Base-by-base conservation (phyloP, 2,329 filamentous ascomycete genomes). In the Trichoderma harzianum region DNA sequence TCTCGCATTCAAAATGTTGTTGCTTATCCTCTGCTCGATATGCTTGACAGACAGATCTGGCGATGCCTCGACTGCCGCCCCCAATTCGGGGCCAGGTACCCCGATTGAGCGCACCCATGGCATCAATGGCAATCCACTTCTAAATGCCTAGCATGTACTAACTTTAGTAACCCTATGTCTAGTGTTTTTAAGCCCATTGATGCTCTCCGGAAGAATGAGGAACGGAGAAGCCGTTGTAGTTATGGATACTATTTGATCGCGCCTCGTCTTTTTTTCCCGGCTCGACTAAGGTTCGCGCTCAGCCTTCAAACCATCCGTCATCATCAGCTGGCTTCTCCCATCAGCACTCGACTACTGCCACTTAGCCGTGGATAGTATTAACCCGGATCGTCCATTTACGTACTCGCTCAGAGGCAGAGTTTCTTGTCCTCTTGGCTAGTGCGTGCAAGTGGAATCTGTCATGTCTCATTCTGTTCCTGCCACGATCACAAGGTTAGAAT, bases 291-390 rank as follows among this genome's bases (percentile, higher is more conserved):
- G 43, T 21, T 21, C n/a, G 43, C n/a, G 39, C 61, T 63, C 39
- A 63, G 61, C 61, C 61, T 47, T 65, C 62, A 47, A 28, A 24
- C 62, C 62, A 53, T 53, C 39, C 39, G 62, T 51, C 62, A 65
- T 65, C 62, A 16, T 24, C 62, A 65, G 43, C 43, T 65, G 18
- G 62, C 43, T 65, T 30, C 43, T 51, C 43, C 10, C n/a, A 51
- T 51, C 24, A 51, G 43, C 10, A 21, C 43, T 12, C n/a, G n/a
- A 51, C 18, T 47, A 47, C 43, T 21, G 43, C n/a, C 18, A 47
- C 43, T 47, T 55, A 55, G 51, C 51, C 21, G 51, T 55, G 18
- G 34, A 7, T 18, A 66, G 47, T 30, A 64, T 64, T 5, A 26
- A 47, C 43, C 43, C 43, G n/a, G 36, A 39, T 39, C 16, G 16